Evolutionary conservation across 2,329 filamentous ascomycete genomes (phyloP), one percentile per base, ranked within the genome.

Genomic region (Conoideocrella luteorostrata): DNA sequence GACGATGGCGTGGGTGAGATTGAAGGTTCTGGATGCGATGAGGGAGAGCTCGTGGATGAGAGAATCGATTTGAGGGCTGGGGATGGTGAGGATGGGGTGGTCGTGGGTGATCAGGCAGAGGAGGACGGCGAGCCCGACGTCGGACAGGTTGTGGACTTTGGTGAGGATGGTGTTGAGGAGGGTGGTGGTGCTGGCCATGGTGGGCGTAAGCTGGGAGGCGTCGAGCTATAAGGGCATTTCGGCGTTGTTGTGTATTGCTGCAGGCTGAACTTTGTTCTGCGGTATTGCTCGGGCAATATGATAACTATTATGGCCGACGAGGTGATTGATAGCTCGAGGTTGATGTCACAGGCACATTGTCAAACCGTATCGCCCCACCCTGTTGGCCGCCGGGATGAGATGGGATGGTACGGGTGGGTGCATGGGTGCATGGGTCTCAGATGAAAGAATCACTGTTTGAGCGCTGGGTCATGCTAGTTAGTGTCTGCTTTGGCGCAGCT

Each of bases 11-110:
- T 77, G 81, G 15, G 75, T 74, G 26, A 95, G 75, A 37, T 80
- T 81, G 59, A 96, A 96, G 3, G 82, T 81, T 50, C 78, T 77
- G 15, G 71, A 68, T 46, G 80, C 78, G 43, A 91, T 85, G 58
- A 93, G 68, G 50, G 78, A 75, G 18, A 95, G 69, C 63, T 95
- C 88, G 41, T 79, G 74, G 34, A 82, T 74, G n/a, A 95, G 70
- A 51, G 82, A 75, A 61, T 85, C 74, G 45, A 91, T 66, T 41
- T 71, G 67, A 28, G 77, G 68, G 4, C 68, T 61, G 3, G 82
- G 77, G 13, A 87, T 86, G 64, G 88, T 84, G 57, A 97, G 80
- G 54, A 97, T 81, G 67, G 88, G 95, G 63, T 97, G 90, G 63
- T 95, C 86, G 52, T 83, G 77, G 47, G 83, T 81, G 49, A 89